These are phyloP conservation scores for Xerocomellus amylosporus DNA, from an alignment of 768 basidiomycete genomes.

Conservation along the genomic window DNA sequence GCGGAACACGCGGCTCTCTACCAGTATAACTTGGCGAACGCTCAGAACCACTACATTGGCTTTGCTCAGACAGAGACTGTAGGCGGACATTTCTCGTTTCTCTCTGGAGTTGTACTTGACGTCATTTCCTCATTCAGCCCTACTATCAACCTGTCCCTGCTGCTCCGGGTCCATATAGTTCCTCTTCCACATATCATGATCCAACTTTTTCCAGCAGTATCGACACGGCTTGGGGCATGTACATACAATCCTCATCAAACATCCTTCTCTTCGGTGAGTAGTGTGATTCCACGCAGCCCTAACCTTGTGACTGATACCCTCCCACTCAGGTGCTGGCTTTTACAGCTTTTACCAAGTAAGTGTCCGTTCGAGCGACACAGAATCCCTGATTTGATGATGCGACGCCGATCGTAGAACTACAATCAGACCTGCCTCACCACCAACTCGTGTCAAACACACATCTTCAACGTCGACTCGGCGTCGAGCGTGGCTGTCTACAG, in stretches of 20 bases:
- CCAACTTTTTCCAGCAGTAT: slow-evolving; percentile 28
- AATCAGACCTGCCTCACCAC: slow-evolving; percentile 34
- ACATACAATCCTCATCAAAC: slow-evolving; percentile 34
- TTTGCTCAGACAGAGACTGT: slow-evolving; percentile 53
- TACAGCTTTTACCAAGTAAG: slow-evolving; percentile 48
- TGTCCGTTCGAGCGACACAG: not conserved
- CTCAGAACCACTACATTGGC: slow-evolving; percentile 48
- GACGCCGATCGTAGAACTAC: slow-evolving; percentile 34
- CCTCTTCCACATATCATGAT: slow-evolving; percentile 37
- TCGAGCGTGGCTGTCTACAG: slow-evolving; percentile 42
- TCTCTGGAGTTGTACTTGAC: not conserved
- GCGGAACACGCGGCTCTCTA: slow-evolving; percentile 49
- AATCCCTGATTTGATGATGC: not conserved
- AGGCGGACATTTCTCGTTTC: not conserved
- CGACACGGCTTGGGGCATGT: slow-evolving; percentile 12
- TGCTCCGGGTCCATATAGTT: slow-evolving; percentile 41
- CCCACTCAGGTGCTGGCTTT: slow-evolving; percentile 41
- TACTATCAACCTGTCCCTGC: slow-evolving; percentile 49
- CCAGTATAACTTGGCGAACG: slow-evolving; percentile 45
- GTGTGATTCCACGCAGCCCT: slow-evolving; percentile 21
- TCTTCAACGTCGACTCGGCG: slow-evolving; percentile 39
- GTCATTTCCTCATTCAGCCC: slow-evolving; percentile 28
- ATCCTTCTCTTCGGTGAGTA: slow-evolving; percentile 42
- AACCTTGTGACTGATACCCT: slow-evolving; percentile 25
- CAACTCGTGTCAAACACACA: slow-evolving; percentile 40